Percentiles rank a stretch among this genome's conserved stretches.
Evolutionary conservation across 2,329 filamentous ascomycete genomes (phyloP).

Genomic region (Penicillium sp.): DNA sequence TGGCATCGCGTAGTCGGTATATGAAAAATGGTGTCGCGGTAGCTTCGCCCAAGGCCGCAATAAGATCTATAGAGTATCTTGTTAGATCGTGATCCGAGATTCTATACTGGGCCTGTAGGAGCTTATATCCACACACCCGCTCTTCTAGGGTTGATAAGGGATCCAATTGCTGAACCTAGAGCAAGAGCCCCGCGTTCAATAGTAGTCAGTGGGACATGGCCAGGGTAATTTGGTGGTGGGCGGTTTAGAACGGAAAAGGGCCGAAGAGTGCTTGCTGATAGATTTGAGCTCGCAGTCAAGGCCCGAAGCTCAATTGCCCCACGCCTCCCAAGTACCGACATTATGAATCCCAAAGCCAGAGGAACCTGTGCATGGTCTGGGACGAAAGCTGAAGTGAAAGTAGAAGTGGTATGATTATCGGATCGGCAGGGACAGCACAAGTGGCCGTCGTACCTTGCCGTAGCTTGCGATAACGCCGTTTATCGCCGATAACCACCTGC

Average conservation of each 20-base stretch:
- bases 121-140: slow-evolving; percentile 54
- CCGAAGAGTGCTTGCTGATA: slow-evolving; percentile 29
- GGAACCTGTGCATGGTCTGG: slow-evolving; percentile 9
- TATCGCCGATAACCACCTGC: slow-evolving; percentile 17
- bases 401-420: slow-evolving; percentile 20
- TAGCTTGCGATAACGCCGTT: slow-evolving; percentile 7
- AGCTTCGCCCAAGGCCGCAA: slow-evolving; percentile 89
- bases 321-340: slow-evolving; percentile 27
- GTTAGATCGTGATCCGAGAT: slow-evolving; percentile 4
- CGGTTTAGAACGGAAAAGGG: slow-evolving; percentile 80
- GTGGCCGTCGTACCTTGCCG: slow-evolving; percentile 2
- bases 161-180: slow-evolving; percentile 58
- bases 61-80: slow-evolving; percentile 64
- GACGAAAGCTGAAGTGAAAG: neutral
- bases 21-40: slow-evolving; percentile 96
- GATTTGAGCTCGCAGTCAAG: slow-evolving; percentile 7
- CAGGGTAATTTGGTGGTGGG: slow-evolving; percentile 81
- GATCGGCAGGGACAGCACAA: slow-evolving; percentile 5
- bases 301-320: slow-evolving; percentile 14
- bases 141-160: slow-evolving; percentile 71
- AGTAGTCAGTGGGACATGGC: slow-evolving; percentile 82
- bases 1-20: slow-evolving; percentile 82
- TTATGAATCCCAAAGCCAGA: slow-evolving; percentile 15
- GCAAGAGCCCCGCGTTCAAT: slow-evolving; percentile 72
- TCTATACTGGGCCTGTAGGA: neutral